Evolutionary conservation across 2,329 filamentous ascomycete species (phyloP).

Genomic region (Epicoccum nigrum): DNA sequence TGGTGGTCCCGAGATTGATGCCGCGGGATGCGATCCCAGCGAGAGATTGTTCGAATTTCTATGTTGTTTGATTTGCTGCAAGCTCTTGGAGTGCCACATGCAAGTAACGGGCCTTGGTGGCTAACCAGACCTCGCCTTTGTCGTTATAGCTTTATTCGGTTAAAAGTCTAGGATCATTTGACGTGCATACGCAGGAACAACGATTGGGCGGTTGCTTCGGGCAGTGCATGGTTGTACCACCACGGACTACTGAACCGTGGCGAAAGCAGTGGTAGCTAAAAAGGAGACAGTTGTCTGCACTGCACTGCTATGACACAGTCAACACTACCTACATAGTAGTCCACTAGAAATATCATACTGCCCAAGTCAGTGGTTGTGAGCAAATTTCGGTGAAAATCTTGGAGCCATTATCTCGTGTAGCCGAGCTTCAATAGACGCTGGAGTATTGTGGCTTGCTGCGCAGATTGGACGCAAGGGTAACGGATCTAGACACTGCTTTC

Average conservation of each 20-base stretch:
- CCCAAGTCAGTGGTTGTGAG: too few relatives aligned
- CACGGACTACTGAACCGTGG: neutral
- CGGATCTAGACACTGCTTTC: constrained; percentile 5
- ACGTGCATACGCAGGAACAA: neutral
- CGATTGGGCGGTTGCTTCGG: neutral
- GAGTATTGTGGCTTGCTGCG: neutral
- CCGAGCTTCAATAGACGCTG: neutral
- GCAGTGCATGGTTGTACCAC: neutral
- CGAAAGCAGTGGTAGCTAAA: neutral
- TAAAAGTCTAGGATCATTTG: neutral
- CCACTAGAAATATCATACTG: too few relatives aligned
- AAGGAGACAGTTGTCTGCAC: too few relatives aligned
- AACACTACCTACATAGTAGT: neutral
- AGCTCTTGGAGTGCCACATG: constrained; percentile 8
- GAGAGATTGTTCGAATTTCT: constrained; percentile 21
- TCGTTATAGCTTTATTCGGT: neutral
- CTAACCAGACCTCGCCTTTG: neutral
- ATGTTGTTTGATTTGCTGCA: constrained; percentile 7
- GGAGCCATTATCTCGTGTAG: neutral
- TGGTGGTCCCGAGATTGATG: constrained; percentile 17
- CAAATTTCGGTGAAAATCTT: neutral
- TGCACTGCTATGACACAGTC: constrained; percentile 1
- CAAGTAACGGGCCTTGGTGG: constrained; percentile 3
- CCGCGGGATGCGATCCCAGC: constrained; percentile 20
- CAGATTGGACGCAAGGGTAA: neutral